Evolutionary conservation across 805 yeast species (phyloP).

Genomic region (Metschnikowia drakensbergensis): DNA sequence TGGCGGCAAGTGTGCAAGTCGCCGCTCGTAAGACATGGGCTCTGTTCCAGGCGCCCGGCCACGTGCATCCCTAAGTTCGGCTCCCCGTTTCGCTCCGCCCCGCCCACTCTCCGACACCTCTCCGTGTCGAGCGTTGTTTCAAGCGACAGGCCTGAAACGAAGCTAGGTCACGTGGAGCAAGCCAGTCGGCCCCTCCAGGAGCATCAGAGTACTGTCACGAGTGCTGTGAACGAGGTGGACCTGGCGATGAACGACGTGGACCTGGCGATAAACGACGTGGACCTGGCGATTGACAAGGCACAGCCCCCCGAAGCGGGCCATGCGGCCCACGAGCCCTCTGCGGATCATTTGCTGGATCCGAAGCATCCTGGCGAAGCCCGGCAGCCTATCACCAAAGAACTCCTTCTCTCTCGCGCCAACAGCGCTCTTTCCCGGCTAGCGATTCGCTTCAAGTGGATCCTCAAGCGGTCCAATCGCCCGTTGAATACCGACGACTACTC

Average conservation of each 20-base stretch:
- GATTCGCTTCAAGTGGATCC: conserved; percentile 60
- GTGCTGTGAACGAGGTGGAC: background rate
- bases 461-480: conserved; percentile 74
- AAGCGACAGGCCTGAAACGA: background rate
- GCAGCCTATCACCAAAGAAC: conserved; percentile 19
- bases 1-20: background rate
- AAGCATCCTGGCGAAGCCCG: too few relatives aligned
- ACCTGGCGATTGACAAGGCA: too few relatives aligned
- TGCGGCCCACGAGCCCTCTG: too few relatives aligned
- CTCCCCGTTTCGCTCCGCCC: background rate
- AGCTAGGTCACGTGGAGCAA: background rate
- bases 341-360: too few relatives aligned
- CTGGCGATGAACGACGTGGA: background rate
- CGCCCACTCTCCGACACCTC: background rate
- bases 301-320: too few relatives aligned
- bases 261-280: background rate
- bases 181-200: background rate
- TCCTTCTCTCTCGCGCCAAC: conserved; percentile 26
- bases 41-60: background rate
- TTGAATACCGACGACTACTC: conserved; percentile 89
- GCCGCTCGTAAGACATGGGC: background rate
- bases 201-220: background rate
- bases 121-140: background rate
- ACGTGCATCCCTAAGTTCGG: background rate
- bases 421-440: conserved; percentile 27